Evolutionary conservation across 441 rosid species (phyloP).

Genomic region (Eruca vesicaria): DNA sequence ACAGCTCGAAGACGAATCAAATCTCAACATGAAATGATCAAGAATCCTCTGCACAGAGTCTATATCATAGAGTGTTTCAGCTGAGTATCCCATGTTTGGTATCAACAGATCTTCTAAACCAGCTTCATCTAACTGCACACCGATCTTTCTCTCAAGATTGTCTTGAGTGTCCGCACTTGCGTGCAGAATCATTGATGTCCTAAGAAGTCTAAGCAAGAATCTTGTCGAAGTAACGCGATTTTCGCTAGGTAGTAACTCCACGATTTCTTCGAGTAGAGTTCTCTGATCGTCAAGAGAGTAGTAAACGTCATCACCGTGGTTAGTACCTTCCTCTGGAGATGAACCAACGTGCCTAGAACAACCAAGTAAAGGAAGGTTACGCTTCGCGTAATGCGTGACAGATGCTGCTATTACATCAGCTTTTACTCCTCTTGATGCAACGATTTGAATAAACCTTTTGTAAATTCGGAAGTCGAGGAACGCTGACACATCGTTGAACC

Average conservation of each 20-base stretch:
- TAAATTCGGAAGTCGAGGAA: constrained; percentile 50
- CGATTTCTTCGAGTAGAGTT: constrained; percentile 76
- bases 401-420: constrained; percentile 62
- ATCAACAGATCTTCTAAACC: constrained; percentile 78
- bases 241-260: constrained; percentile 58
- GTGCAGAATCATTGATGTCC: constrained; percentile 71
- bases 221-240: constrained; percentile 58
- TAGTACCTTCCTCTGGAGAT: constrained; percentile 37
- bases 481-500: constrained; percentile 81
- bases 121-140: constrained; percentile 75
- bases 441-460: constrained; percentile 62
- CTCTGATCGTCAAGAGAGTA: constrained; percentile 49
- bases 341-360: constrained; percentile 42
- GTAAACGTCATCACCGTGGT: constrained; percentile 35
- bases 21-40: constrained; percentile 60
- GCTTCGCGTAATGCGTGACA: constrained; percentile 60
- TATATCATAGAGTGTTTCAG: constrained; percentile 77
- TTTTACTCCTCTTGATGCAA: constrained; percentile 58
- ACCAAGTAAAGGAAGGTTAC: constrained; percentile 72
- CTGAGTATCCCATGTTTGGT: constrained; percentile 75
- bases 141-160: constrained; percentile 69
- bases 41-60: constrained; percentile 89
- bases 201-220: constrained; percentile 79
- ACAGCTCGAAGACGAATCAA: constrained; percentile 38
- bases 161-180: constrained; percentile 56